Conservation (phyloP, 2,329 filamentous ascomycete species). For the Penicillium sp. region DNA sequence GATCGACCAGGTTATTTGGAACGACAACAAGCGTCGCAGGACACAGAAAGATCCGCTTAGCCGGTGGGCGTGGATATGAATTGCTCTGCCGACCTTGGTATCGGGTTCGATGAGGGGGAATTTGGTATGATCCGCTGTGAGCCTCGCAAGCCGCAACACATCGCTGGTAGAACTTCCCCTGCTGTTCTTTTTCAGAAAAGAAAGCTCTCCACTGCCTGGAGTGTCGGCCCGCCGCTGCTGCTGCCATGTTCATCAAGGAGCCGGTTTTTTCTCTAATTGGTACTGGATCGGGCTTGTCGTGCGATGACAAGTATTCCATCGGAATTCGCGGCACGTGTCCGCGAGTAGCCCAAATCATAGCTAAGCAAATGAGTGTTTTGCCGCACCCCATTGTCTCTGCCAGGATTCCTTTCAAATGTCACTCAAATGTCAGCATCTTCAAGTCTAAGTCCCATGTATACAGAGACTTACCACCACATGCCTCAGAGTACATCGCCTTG, state of each 20-base stretch:
- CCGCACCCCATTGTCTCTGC: slow-evolving; percentile 55
- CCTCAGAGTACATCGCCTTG: slow-evolving; percentile 67
- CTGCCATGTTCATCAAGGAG: slow-evolving; percentile 68
- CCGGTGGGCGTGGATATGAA: slow-evolving; percentile 36
- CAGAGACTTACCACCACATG: slow-evolving; percentile 59
- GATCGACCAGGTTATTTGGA: slow-evolving; percentile 72
- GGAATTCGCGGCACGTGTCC: slow-evolving; percentile 62
- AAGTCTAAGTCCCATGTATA: too few species aligned
- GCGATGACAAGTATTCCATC: slow-evolving; percentile 47
- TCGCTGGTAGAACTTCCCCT: slow-evolving; percentile 48
- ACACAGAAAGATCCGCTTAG: slow-evolving; percentile 55
- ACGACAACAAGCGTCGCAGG: slow-evolving; percentile 70
- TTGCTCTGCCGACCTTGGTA: slow-evolving; percentile 40
- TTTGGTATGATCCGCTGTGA: slow-evolving; percentile 56
- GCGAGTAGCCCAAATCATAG: slow-evolving; percentile 68
- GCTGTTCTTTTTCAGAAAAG: slow-evolving; percentile 49
- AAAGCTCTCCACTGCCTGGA: slow-evolving; percentile 65
- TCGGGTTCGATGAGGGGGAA: slow-evolving; percentile 44
- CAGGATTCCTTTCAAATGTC: slow-evolving; percentile 33
- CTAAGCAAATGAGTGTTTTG: slow-evolving; percentile 82
- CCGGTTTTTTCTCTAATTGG: slow-evolving; percentile 48
- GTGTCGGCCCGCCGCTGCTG: slow-evolving; percentile 59
- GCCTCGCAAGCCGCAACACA: slow-evolving; percentile 54
- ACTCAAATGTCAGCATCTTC: slow-evolving; percentile 1
- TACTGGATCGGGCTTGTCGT: slow-evolving; percentile 34